Evolutionary conservation across 1,139 yeast genomes (phyloP).

Genomic region (Suhomyces maxii): DNA sequence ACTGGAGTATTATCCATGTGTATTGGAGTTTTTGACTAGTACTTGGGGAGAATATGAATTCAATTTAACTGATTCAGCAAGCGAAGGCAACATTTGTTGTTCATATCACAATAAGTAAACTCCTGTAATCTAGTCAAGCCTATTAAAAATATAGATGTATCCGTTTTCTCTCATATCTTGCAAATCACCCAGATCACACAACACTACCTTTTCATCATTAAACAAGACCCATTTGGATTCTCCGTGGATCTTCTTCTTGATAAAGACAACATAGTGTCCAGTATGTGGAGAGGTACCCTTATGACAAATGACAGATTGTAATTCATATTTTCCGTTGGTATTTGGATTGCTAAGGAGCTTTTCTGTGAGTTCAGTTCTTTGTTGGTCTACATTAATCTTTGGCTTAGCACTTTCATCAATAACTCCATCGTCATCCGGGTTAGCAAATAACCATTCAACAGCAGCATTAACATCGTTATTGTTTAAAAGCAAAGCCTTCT

Average conservation of each 20-base stretch:
- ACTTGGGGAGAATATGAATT: too few species aligned
- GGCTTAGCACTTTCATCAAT: slow-evolving; percentile 18
- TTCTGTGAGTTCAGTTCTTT: slow-evolving; percentile 19
- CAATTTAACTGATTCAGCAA: too few species aligned
- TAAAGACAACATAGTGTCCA: slow-evolving; percentile 91
- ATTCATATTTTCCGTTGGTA: slow-evolving; percentile 38
- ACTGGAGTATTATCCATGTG: too few species aligned
- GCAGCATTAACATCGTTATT: slow-evolving; percentile 68
- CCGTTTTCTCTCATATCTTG: slow-evolving; percentile 64
- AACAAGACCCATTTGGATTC: slow-evolving; percentile 73
- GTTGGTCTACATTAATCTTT: slow-evolving; percentile 21
- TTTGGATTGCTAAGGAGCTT: slow-evolving; percentile 10
- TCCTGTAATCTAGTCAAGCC: background rate
- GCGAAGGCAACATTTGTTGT: too few species aligned
- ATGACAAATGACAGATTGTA: slow-evolving; percentile 83
- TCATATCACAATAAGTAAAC: background rate
- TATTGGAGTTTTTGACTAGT: too few species aligned
- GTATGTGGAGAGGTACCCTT: slow-evolving; percentile 94
- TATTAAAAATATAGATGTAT: slow-evolving; percentile 55
- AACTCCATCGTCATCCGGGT: slow-evolving; percentile 68
- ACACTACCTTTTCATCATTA: slow-evolving; percentile 91
- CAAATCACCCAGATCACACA: slow-evolving; percentile 60
- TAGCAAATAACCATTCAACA: slow-evolving; percentile 83
- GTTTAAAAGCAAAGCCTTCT: slow-evolving; percentile 64
- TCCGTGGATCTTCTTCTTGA: slow-evolving; percentile 45